Evolutionary conservation across 1,284 basidiomycete species (phyloP), one percentile per base, ranked within the genome.

Genomic region (Vanrija humicola): DNA sequence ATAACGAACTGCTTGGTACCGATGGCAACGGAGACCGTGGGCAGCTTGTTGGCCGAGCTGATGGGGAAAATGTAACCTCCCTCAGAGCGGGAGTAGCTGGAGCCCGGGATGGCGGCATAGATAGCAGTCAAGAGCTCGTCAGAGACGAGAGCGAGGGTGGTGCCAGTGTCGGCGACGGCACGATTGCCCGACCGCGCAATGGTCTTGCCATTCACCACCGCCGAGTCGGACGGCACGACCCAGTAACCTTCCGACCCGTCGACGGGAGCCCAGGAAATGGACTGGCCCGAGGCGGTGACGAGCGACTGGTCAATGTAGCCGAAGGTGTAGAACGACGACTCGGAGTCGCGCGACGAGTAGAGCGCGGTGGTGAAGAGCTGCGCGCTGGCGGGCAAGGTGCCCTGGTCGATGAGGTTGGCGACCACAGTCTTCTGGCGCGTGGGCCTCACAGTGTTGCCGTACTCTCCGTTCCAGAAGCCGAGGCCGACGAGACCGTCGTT

Each of bases 61-160:
- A 12, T 12, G 34, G 34, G 34, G 34, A 34, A 34, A 10, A 15
- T 15, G 7, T 14, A 34, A 10, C 34, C 34, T 5, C 12, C 34
- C 9, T 34, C 34, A 5, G 5, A 8, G 12, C 10, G 7, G 10
- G 9, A 12, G 34, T 34, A 34, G 34, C 1, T 15, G 10, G 34
- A 1, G 34, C 34, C 34, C 0, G 87, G 85, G 52, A 98, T 90
- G 57, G 87, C 84, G 1, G 82, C 81, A 67, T 86, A 98, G 52
- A 98, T 80, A 10, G 77, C 73, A 0, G 81, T 73, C 46, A 96
- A 84, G 52, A 80, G 77, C 8, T 72, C 65, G 2, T 82, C 26
- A 0, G 95, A 93, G 0, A 89, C 91, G 9, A 90, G 92, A 48
- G 98, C 83, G 46, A 96, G 84, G 0, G 94, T 96, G 3, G 93